Conservation (phyloP, 768 basidiomycete genomes). For the Trichaptum fuscoviolaceum region DNA sequence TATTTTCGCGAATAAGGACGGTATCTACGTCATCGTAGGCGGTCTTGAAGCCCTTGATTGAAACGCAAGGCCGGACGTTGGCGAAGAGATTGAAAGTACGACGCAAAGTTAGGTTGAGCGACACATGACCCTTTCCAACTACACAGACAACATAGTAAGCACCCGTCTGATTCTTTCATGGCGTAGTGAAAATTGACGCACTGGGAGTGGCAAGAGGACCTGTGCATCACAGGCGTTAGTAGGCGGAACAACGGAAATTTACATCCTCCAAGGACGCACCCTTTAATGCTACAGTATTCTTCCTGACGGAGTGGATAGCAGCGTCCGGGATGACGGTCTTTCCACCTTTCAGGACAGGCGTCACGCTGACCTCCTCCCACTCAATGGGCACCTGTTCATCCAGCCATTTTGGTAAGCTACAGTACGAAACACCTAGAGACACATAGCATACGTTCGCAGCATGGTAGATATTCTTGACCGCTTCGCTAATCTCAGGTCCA, state of each 20-base stretch:
- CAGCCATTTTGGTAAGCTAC: slow-evolving; percentile 11
- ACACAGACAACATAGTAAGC: slow-evolving; percentile 11
- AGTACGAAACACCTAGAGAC: slow-evolving; percentile 8
- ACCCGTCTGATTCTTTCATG: slow-evolving; percentile 7
- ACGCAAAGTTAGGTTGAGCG: slow-evolving; percentile 93
- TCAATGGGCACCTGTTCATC: slow-evolving; percentile 84
- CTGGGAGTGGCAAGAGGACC: slow-evolving; percentile 97
- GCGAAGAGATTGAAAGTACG: slow-evolving; percentile 98
- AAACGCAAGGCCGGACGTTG: slow-evolving; percentile 95
- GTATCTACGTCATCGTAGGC: slow-evolving; percentile 98
- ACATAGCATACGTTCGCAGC: slow-evolving; percentile 64
- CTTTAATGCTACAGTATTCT: slow-evolving; percentile 97
- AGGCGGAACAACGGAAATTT: neutral
- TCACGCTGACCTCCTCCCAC: slow-evolving; percentile 99
- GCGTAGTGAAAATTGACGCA: slow-evolving; percentile 33
- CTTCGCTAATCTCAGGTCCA: slow-evolving; percentile 96
- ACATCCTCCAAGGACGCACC: slow-evolving; percentile 41
- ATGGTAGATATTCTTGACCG: slow-evolving; percentile 88
- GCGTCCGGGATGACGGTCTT: slow-evolving; percentile 95
- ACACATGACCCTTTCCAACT: slow-evolving; percentile 99
- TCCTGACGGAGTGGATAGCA: slow-evolving; percentile 88
- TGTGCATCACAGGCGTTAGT: slow-evolving; percentile 23
- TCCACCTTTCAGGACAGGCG: slow-evolving; percentile 88
- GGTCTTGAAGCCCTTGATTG: slow-evolving; percentile 96
- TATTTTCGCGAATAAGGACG: slow-evolving; percentile 98